These are phyloP conservation scores for Eucalyptus grandis DNA, from an alignment of 345 rosid species.

Conservation along the genomic window DNA sequence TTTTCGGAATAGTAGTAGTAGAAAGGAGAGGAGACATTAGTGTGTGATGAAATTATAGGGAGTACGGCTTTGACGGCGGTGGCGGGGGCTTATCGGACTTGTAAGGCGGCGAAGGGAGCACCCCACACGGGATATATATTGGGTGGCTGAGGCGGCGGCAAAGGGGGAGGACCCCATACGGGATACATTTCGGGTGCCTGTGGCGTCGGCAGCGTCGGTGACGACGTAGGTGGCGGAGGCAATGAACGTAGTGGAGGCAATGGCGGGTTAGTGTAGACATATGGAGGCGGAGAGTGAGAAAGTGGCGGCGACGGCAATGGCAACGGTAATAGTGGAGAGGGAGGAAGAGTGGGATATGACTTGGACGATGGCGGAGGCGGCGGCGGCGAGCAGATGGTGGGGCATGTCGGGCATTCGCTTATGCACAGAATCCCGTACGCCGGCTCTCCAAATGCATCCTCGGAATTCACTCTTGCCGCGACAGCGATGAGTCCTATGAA, in stretches of 20 bases:
- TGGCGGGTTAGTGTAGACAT: conserved; percentile 2
- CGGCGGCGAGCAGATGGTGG: conserved; percentile 24
- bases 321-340: neutral
- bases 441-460: neutral
- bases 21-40: conserved; percentile 22
- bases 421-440: conserved; percentile 9
- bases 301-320: neutral
- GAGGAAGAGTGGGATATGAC: neutral
- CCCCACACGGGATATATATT: neutral
- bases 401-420: conserved; percentile 26
- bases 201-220: neutral
- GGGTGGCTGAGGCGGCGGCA: neutral
- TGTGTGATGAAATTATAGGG: neutral
- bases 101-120: neutral
- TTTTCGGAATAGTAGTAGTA: conserved; percentile 43
- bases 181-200: neutral
- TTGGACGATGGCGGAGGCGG: neutral
- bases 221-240: neutral
- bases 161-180: neutral
- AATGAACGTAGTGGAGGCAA: neutral
- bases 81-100: neutral
- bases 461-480: neutral
- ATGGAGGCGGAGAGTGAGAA: conserved; percentile 11
- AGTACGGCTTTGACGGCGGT: conserved; percentile 1
- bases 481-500: neutral